These are phyloP conservation scores for Volvox africanus DNA, from an alignment of 139 green algal genomes.

Conservation along the genomic window DNA sequence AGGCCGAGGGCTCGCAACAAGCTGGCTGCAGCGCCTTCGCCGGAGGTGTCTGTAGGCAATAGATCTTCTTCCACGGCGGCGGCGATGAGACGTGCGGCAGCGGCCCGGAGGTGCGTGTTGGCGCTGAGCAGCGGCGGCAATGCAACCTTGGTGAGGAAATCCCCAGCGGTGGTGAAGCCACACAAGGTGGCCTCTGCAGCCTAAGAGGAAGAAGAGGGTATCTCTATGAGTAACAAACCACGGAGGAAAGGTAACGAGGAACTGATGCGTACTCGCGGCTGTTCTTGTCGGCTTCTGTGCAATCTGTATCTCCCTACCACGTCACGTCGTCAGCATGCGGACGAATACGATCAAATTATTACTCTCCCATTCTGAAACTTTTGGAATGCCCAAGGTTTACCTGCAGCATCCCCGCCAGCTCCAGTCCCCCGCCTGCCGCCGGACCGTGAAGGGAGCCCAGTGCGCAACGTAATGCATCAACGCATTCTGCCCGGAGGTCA, in stretches of 20 bases:
- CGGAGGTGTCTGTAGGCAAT: neutral
- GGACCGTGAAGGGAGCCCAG: slow-evolving; percentile 30
- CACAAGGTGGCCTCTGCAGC: neutral
- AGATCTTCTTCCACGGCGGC: slow-evolving; percentile 13
- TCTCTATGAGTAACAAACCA: no score
- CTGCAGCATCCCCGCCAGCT: slow-evolving; percentile 29
- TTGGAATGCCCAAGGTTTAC: neutral
- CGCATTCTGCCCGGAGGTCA: slow-evolving; percentile 10
- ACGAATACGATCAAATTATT: no score
- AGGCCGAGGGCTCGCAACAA: slow-evolving; percentile 36
- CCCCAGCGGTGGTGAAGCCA: neutral
- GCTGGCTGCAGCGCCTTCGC: neutral
- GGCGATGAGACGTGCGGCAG: neutral
- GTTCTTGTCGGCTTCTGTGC: no score
- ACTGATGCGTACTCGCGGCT: no score
- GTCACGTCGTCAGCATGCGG: no score
- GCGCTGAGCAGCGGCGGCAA: slow-evolving; percentile 11
- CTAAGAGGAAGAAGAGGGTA: neutral
- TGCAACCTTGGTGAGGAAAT: neutral
- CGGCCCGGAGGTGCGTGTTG: slow-evolving; percentile 41
- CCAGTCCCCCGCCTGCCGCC: slow-evolving; percentile 28
- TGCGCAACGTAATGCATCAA: slow-evolving; percentile 25
- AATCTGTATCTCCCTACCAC: no score
- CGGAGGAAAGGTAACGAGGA: no score
- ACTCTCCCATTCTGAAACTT: no score